These are phyloP conservation scores for Gentiana dahurica DNA, from an alignment of 257 asterid genomes.

Conservation along the genomic window DNA sequence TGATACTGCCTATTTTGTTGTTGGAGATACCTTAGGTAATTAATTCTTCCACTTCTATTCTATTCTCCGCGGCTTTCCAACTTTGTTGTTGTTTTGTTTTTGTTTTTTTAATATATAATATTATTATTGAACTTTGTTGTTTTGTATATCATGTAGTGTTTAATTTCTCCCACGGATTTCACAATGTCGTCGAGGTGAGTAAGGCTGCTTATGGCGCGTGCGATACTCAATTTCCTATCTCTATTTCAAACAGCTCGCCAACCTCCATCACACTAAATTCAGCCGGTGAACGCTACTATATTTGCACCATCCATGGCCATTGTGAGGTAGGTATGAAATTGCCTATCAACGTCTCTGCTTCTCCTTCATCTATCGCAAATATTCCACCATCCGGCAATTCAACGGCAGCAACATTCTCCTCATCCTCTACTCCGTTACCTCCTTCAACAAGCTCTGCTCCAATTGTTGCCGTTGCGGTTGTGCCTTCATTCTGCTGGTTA, in stretches of 20 bases:
- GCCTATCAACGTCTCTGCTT: slow-evolving; percentile 12
- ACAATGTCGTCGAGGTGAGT: slow-evolving; percentile 32
- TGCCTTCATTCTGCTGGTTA: slow-evolving; percentile 45
- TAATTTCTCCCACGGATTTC: slow-evolving; percentile 10
- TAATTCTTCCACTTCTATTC: too few species aligned
- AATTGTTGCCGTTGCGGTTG: slow-evolving; percentile 21
- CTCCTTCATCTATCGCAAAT: slow-evolving; percentile 12
- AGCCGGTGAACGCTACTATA: slow-evolving; percentile 31
- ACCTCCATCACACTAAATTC: slow-evolving; percentile 29
- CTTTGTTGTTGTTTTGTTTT: too few species aligned
- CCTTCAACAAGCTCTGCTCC: slow-evolving; percentile 51
- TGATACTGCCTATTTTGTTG: too few species aligned
- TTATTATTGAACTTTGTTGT: too few species aligned
- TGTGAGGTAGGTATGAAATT: slow-evolving; percentile 36
- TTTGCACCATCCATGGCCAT: slow-evolving; percentile 36
- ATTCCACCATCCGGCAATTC: slow-evolving; percentile 24
- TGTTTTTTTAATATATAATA: too few species aligned
- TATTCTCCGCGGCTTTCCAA: too few species aligned
- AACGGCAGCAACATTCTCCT: slow-evolving; percentile 7
- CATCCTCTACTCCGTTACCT: slow-evolving; percentile 23
- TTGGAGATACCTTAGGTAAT: too few species aligned
- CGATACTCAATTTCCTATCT: slow-evolving; percentile 21
- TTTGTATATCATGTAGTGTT: slow-evolving; percentile 1
- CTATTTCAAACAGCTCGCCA: slow-evolving; percentile 22
- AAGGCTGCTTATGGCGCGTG: slow-evolving; percentile 32